Evolutionary conservation across 2,329 filamentous ascomycete genomes (phyloP).

Genomic region (Cytospora mali): DNA sequence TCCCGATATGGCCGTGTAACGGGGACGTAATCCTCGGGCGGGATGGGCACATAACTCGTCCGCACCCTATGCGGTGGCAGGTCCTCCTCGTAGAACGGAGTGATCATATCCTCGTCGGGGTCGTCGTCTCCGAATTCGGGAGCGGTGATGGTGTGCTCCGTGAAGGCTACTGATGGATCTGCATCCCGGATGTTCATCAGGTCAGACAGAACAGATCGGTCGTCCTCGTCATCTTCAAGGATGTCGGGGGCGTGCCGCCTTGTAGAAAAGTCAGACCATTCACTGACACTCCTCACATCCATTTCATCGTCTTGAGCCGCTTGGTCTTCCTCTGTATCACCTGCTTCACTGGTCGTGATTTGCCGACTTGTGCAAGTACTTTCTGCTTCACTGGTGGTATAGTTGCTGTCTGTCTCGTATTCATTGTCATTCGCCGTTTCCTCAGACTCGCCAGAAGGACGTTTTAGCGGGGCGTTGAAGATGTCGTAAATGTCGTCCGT

Average conservation of each 20-base stretch:
- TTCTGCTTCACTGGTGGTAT: slow-evolving; percentile 77
- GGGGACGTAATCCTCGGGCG: slow-evolving; percentile 83
- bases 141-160: slow-evolving; percentile 28
- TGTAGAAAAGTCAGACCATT: slow-evolving; percentile 87
- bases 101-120: slow-evolving; percentile 47
- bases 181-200: slow-evolving; percentile 43
- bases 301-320: slow-evolving; percentile 49
- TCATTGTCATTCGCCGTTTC: slow-evolving; percentile 64
- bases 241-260: slow-evolving; percentile 67
- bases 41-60: slow-evolving; percentile 74
- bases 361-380: slow-evolving; percentile 79
- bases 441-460: slow-evolving; percentile 41
- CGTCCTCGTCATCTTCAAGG: slow-evolving; percentile 43
- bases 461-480: slow-evolving; percentile 80
- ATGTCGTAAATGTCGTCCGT: slow-evolving; percentile 98
- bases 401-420: slow-evolving; percentile 73
- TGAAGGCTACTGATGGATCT: slow-evolving; percentile 33
- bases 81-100: slow-evolving; percentile 45
- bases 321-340: slow-evolving; percentile 47
- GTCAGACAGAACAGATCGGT: slow-evolving; percentile 39
- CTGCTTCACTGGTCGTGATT: slow-evolving; percentile 51
- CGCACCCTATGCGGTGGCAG: slow-evolving; percentile 53
- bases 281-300: slow-evolving; percentile 68
- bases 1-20: slow-evolving; percentile 81
- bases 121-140: slow-evolving; percentile 39